Evolutionary conservation across 2,329 filamentous ascomycete species (phyloP).

Genomic region (Aspergillus calidoustus): DNA sequence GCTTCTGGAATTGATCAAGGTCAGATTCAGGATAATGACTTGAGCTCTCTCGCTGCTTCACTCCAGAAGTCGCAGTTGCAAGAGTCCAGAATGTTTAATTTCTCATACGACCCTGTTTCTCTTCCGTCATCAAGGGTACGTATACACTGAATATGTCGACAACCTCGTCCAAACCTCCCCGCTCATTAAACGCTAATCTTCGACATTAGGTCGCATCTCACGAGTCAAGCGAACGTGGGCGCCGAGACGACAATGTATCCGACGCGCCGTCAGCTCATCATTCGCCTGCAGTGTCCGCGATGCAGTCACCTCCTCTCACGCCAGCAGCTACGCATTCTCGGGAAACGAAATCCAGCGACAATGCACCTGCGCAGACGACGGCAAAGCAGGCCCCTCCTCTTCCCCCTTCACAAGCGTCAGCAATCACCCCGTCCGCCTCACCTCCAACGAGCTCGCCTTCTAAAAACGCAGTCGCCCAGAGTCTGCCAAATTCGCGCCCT

Average conservation of each 20-base stretch:
- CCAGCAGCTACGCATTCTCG: slow-evolving; percentile 74
- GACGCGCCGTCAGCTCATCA: slow-evolving; percentile 68
- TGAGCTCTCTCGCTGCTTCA: slow-evolving; percentile 72
- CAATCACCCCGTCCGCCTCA: slow-evolving; percentile 60
- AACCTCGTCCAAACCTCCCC: neutral
- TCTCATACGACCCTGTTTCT: slow-evolving; percentile 88
- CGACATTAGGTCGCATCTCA: slow-evolving; percentile 47
- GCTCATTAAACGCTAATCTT: slow-evolving; percentile 3
- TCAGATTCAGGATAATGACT: slow-evolving; percentile 60
- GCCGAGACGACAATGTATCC: slow-evolving; percentile 62
- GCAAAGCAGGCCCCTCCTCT: slow-evolving; percentile 35
- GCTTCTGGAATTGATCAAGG: slow-evolving; percentile 28
- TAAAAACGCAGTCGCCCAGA: slow-evolving; percentile 35
- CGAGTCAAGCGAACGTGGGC: slow-evolving; percentile 66
- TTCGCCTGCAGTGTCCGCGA: slow-evolving; percentile 69
- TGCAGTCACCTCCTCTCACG: slow-evolving; percentile 88
- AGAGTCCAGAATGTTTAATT: slow-evolving; percentile 81
- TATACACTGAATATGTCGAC: slow-evolving; percentile 17
- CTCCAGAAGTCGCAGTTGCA: slow-evolving; percentile 78
- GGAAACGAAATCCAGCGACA: slow-evolving; percentile 50
- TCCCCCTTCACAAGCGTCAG: slow-evolving; percentile 29
- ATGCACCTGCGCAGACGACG: slow-evolving; percentile 36
- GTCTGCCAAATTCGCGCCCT: slow-evolving; percentile 46
- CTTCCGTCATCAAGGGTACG: slow-evolving; percentile 63
- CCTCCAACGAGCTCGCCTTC: slow-evolving; percentile 48